Evolutionary conservation across 805 yeast species (phyloP).

Genomic region (Barnettozyma vustinii): DNA sequence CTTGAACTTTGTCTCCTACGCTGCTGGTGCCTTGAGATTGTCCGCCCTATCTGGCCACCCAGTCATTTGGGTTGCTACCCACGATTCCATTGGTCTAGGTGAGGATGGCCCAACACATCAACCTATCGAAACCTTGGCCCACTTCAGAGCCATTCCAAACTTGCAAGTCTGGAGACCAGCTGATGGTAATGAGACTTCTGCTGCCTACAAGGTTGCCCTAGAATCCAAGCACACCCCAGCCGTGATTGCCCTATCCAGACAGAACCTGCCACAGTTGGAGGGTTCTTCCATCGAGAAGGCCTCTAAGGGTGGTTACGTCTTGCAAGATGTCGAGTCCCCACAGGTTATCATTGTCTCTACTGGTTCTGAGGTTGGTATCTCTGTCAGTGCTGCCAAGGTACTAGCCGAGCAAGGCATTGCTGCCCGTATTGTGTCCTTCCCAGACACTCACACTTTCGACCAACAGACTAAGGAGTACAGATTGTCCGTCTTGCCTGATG

Average conservation of each 20-base stretch:
- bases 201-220: constrained; percentile 68
- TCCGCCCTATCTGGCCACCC: constrained; percentile 82
- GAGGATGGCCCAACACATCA: constrained; percentile 94
- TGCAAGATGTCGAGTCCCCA: constrained; percentile 53
- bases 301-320: constrained; percentile 87
- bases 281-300: constrained; percentile 93
- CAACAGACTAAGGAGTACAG: constrained; percentile 74
- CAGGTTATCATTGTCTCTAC: constrained; percentile 79
- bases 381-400: constrained; percentile 76
- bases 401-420: constrained; percentile 60
- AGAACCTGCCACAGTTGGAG: constrained; percentile 86
- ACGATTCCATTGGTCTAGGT: constrained; percentile 86
- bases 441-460: constrained; percentile 90
- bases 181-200: constrained; percentile 85
- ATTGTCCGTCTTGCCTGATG: constrained; percentile 88
- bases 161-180: constrained; percentile 88
- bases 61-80: constrained; percentile 83
- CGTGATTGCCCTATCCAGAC: constrained; percentile 76
- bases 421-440: constrained; percentile 84
- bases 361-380: constrained; percentile 85
- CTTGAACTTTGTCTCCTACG: constrained; percentile 86
- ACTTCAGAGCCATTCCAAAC: constrained; percentile 81
- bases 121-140: constrained; percentile 86
- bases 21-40: constrained; percentile 83
- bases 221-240: constrained; percentile 62